A percentile compares a stretch with the other conserved stretches of the same genome.
These are phyloP conservation scores for Tubosaeta sp. DNA, from an alignment of 768 basidiomycete genomes.

Conservation along the genomic window DNA sequence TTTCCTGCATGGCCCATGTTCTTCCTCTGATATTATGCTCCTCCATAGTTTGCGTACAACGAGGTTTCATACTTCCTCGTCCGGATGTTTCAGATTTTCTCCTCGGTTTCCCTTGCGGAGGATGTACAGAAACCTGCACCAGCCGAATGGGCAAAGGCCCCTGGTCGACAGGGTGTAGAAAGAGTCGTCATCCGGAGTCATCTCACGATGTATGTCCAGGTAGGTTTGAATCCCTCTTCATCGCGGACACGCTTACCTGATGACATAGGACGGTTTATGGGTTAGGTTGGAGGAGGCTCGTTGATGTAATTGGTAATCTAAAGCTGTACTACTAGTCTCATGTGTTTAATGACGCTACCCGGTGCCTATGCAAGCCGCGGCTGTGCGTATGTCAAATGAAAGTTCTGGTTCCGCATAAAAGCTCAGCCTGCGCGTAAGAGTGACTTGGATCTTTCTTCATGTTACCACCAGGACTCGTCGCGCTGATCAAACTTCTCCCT, in stretches of 20 bases:
- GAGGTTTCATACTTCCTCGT: conserved; percentile 62
- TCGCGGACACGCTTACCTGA: background rate
- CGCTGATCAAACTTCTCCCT: conserved; percentile 30
- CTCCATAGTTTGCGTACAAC: conserved; percentile 56
- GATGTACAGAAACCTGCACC: conserved; percentile 48
- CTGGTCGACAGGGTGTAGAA: conserved; percentile 41
- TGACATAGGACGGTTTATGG: conserved; percentile 22
- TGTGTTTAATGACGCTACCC: too few species aligned
- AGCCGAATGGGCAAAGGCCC: conserved; percentile 34
- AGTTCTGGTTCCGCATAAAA: too few species aligned
- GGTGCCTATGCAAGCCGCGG: too few species aligned
- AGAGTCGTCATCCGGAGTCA: conserved; percentile 43
- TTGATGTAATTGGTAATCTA: background rate
- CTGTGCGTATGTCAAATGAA: too few species aligned
- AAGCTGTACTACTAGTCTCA: too few species aligned
- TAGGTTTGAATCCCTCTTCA: conserved; percentile 19
- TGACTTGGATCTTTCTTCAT: background rate
- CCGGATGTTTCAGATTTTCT: conserved; percentile 54
- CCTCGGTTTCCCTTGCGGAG: conserved; percentile 32
- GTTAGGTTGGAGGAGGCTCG: conserved; percentile 23
- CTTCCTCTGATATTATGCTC: background rate
- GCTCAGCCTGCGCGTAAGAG: too few species aligned
- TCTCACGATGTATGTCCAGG: conserved; percentile 51
- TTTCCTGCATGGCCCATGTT: background rate
- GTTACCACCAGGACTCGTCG: conserved; percentile 32